Conservation (phyloP, 306 rosid species). For the Cucurbita pepo region DNA sequence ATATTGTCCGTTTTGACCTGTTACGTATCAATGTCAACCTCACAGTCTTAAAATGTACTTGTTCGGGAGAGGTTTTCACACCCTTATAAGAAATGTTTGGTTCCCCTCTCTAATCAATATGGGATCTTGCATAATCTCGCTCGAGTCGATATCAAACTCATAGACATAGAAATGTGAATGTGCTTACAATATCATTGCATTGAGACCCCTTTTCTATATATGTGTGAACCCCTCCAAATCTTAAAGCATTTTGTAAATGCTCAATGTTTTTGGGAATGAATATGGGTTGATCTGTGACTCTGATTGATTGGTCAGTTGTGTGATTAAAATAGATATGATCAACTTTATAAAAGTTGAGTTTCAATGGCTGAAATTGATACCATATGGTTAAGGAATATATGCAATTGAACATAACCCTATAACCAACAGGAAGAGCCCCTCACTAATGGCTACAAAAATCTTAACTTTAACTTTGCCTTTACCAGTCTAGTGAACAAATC, state of each 20-base stretch:
- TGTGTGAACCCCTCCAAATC: background rate
- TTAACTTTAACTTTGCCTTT: background rate
- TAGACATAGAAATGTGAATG: too few species aligned
- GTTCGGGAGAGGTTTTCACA: too few species aligned
- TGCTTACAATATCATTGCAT: background rate
- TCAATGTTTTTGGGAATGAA: background rate
- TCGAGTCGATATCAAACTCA: too few species aligned
- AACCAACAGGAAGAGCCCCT: background rate
- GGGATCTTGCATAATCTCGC: too few species aligned
- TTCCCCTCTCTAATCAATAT: too few species aligned
- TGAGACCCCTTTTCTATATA: background rate
- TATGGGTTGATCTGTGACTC: background rate
- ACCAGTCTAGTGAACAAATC: background rate
- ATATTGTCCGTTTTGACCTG: too few species aligned
- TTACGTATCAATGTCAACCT: too few species aligned
- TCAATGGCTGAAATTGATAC: conserved; percentile 3
- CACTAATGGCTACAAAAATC: background rate
- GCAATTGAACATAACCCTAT: background rate
- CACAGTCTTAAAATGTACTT: too few species aligned
- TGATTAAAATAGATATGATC: background rate
- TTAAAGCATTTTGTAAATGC: background rate
- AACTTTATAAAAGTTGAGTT: conserved; percentile 1
- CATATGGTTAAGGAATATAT: conserved; percentile 2
- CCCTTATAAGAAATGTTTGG: too few species aligned
- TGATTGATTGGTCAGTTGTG: background rate